Percentiles rank a stretch among this genome's conserved stretches.
Evolutionary conservation across 2,329 filamentous ascomycete genomes (phyloP).

Genomic region (Aureobasidium sp.): DNA sequence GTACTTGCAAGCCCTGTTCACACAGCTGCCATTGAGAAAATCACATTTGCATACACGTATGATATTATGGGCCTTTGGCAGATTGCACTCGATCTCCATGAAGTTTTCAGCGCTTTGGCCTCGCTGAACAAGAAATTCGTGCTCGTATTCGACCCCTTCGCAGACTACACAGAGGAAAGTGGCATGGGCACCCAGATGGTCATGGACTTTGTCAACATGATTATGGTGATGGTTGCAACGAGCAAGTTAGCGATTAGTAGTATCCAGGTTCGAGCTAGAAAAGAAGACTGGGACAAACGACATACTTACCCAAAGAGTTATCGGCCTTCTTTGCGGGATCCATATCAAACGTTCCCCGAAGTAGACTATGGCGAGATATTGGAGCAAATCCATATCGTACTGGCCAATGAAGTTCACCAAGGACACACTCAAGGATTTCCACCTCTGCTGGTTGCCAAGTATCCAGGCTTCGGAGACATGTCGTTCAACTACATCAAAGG

Average conservation of each 20-base stretch:
- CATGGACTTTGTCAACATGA: background rate
- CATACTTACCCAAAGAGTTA: too few species aligned
- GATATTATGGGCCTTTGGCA: background rate
- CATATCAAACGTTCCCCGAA: background rate
- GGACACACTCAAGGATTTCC: background rate
- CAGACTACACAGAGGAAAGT: background rate
- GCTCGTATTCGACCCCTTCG: background rate
- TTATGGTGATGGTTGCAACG: background rate
- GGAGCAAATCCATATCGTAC: background rate
- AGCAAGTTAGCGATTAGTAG: background rate
- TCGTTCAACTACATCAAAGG: background rate
- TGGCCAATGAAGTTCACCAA: background rate
- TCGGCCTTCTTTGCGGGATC: background rate
- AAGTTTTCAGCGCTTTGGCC: background rate
- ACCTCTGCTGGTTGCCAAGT: background rate
- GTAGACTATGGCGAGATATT: background rate
- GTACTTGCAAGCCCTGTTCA: background rate
- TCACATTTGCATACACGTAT: background rate
- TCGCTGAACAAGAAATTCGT: background rate
- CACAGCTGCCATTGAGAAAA: background rate
- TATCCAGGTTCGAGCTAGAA: background rate
- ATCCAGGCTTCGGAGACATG: background rate
- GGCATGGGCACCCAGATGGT: background rate
- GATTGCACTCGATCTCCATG: background rate
- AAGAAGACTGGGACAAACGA: background rate